A percentile compares a stretch with the other conserved stretches of the same genome.
These are phyloP conservation scores for Zygotorulaspora florentina DNA, from an alignment of 805 yeast genomes.

Conservation along the genomic window DNA sequence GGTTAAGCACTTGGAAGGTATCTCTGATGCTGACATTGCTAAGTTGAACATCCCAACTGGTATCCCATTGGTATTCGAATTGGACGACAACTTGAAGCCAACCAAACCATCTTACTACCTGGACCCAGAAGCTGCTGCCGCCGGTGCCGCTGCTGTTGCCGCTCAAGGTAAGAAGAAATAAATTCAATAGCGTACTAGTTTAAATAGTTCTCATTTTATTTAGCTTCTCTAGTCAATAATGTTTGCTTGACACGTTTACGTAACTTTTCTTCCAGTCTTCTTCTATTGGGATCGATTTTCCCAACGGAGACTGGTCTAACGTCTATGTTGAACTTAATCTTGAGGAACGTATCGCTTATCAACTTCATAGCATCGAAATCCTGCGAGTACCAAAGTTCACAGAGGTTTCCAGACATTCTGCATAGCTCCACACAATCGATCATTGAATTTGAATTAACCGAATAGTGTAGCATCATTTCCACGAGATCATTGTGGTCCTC, in stretches of 20 bases:
- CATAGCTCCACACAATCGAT: conserved; percentile 26
- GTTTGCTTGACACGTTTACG: conserved; percentile 24
- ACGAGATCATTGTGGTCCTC: conserved; percentile 31
- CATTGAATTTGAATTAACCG: conserved; percentile 9
- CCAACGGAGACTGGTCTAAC: not conserved
- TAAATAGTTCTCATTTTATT: not conserved
- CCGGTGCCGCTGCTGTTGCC: conserved; percentile 99
- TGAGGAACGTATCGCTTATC: conserved; percentile 23
- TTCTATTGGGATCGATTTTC: conserved; percentile 24
- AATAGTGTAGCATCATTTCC: conserved; percentile 26
- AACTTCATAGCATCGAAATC: conserved; percentile 21
- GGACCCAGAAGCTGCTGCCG: conserved; percentile 99
- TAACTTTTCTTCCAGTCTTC: conserved; percentile 26
- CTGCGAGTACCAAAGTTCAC: conserved; percentile 24
- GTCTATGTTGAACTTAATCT: conserved; percentile 17
- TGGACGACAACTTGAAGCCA: conserved; percentile 83
- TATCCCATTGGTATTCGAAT: conserved; percentile 95
- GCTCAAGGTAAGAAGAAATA: conserved; percentile 81
- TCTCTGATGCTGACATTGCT: conserved; percentile 89
- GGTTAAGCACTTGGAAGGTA: conserved; percentile 91
- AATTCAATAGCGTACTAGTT: conserved; percentile 4
- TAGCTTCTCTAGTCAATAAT: conserved; percentile 13
- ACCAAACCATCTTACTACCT: conserved; percentile 91
- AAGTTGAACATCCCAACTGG: conserved; percentile 97
- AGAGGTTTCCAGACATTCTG: conserved; percentile 25